Conservation (phyloP, 73 alveolate species). For the Paraurostyla sp. region DNA sequence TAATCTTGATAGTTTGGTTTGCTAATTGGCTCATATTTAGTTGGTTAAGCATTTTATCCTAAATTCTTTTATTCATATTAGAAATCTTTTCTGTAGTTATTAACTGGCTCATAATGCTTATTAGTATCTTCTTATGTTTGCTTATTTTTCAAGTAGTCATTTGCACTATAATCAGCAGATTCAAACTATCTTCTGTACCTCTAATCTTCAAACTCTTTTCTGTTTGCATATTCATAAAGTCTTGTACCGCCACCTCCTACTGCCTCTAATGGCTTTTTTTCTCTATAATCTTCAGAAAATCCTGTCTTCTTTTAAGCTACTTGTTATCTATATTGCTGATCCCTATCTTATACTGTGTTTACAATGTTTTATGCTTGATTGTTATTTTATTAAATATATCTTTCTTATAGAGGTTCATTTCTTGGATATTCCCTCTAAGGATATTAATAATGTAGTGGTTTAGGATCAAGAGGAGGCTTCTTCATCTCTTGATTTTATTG, state of each 20-base stretch:
- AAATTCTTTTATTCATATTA: background rate
- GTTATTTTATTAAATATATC: no score
- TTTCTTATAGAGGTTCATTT: no score
- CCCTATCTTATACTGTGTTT: no score
- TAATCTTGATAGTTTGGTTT: no score
- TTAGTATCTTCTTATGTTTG: background rate
- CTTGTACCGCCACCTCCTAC: no score
- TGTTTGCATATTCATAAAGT: background rate
- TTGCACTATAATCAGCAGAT: background rate
- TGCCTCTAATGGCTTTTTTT: no score
- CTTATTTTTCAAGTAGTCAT: background rate
- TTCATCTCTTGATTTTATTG: background rate
- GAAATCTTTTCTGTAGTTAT: background rate
- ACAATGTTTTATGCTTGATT: no score
- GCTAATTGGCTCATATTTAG: background rate
- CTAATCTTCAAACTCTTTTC: background rate
- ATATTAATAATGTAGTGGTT: background rate
- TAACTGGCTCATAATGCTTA: conserved; percentile 21
- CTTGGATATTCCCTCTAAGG: no score
- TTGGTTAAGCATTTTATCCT: background rate
- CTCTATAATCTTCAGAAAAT: no score
- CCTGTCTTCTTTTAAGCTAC: no score
- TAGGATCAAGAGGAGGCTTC: conserved; percentile 1
- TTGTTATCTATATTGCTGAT: no score
- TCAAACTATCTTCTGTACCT: background rate